Evolutionary conservation across 805 yeast genomes (phyloP), one percentile per base, ranked within the genome.

Genomic region (Saccharomycopsis sp.): DNA sequence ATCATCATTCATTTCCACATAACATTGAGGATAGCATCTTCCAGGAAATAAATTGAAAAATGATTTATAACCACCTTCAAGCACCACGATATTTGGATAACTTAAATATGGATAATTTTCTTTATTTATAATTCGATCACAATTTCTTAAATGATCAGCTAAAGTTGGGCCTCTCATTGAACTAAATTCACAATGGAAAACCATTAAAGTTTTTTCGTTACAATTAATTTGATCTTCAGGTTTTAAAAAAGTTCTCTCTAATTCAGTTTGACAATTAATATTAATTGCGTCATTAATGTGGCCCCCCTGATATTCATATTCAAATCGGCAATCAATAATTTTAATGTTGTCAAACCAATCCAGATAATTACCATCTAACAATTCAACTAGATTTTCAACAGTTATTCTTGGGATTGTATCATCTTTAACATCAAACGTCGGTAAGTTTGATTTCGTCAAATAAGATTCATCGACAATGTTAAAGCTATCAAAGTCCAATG

Each of bases 121-220:
- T 50, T 77, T 70, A 60, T 89, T 88, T 42, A 77, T 54, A 32
- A 74, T 72, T 51, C 98, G 74, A 64, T 93, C 98, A 54, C 84
- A 74, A 48, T 81, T 81, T 50, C 98, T 70, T 45, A 93, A 70
- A 59, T 87, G 88, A 43, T 79, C 69, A 1, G 97, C 97, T 83
- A 93, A 77, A 39, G 82, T 67, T 3, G 98, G 98, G n/a, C 97
- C 96, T 48, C 98, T 71, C 59, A 82, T 86, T 4, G 94, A 77
- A 31, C 94, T 82, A 60, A 87, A 90, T 63, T 93, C 98, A 64
- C 98, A 93, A 63, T 93, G 97, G 67, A 93, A 90, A 8, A 93
- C 71, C 4, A 90, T 60, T 44, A 93, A 65, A 17, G 68, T 69
- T 16, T 66, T 70, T 33, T 54, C 57, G 19, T 54, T 53, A 23